phyloP scores from a whole-genome alignment of 192 early-diverging fungal genomes.

The Gonapodya sp. region DNA sequence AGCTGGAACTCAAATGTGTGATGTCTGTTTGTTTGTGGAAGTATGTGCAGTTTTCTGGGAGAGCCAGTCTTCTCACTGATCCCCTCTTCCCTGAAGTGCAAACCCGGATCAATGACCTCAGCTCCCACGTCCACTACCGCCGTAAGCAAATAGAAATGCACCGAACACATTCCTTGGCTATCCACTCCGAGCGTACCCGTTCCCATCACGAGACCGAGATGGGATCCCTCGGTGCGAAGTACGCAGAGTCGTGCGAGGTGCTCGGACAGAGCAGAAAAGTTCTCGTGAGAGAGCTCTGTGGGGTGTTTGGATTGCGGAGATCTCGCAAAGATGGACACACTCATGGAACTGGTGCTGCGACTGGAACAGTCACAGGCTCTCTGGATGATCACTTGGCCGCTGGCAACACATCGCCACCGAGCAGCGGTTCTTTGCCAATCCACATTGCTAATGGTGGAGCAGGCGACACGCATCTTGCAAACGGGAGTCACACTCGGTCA shows the following conservation, averaged over 20 bases:
- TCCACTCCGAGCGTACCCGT: background rate
- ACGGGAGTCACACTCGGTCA: background rate
- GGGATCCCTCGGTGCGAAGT: background rate
- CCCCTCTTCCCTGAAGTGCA: background rate
- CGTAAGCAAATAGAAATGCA: background rate
- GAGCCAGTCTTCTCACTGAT: too few species aligned
- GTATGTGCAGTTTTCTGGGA: too few species aligned
- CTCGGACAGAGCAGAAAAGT: slow-evolving; percentile 2
- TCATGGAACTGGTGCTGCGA: too few species aligned
- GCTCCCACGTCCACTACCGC: background rate
- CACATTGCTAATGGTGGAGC: background rate
- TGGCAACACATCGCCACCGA: background rate
- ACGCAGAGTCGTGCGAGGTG: background rate
- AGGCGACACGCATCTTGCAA: background rate
- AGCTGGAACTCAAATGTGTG: too few species aligned
- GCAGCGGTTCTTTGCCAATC: background rate
- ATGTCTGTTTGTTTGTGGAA: too few species aligned
- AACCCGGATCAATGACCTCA: background rate
- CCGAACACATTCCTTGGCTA: background rate
- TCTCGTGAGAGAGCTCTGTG: slow-evolving; percentile 7
- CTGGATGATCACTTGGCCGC: too few species aligned
- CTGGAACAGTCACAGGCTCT: too few species aligned
- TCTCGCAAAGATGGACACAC: background rate
- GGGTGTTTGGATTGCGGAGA: slow-evolving; percentile 3
- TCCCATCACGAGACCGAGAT: background rate